These are phyloP conservation scores for Candida peoriensis DNA, from an alignment of 805 yeast species.

Conservation along the genomic window DNA sequence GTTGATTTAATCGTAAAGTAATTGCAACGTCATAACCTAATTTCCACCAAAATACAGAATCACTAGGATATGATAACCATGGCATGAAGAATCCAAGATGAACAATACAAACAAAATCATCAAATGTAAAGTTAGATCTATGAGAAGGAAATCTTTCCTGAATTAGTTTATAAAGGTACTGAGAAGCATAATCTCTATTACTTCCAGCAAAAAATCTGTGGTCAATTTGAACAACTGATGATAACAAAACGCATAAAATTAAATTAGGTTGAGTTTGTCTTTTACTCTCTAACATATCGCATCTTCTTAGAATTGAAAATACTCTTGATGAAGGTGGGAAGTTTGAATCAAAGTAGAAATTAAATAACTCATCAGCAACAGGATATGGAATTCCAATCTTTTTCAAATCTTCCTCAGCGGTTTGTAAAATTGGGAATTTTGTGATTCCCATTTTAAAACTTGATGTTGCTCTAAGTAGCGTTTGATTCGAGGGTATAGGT, in stretches of 20 bases:
- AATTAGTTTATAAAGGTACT: slow-evolving; percentile 14
- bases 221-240: slow-evolving; percentile 19
- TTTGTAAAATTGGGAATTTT: slow-evolving; percentile 10
- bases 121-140: slow-evolving; percentile 11
- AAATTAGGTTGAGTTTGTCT: slow-evolving; percentile 17
- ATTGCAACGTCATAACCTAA: slow-evolving; percentile 13
- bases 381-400: slow-evolving; percentile 13
- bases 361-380: slow-evolving; percentile 21
- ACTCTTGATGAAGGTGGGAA: slow-evolving; percentile 18
- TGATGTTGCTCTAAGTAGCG: slow-evolving; percentile 1
- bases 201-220: slow-evolving; percentile 20
- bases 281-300: slow-evolving; percentile 12
- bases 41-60: slow-evolving; percentile 23
- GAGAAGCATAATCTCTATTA: slow-evolving; percentile 15
- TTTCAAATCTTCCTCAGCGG: slow-evolving; percentile 8
- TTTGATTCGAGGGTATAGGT: slow-evolving; percentile 4
- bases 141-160: slow-evolving; percentile 12
- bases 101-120: slow-evolving; percentile 16
- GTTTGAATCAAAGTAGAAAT: slow-evolving; percentile 16
- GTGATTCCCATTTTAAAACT: slow-evolving; percentile 10
- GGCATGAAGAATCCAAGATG: slow-evolving; percentile 23
- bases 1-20: slow-evolving; percentile 6
- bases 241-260: slow-evolving; percentile 14
- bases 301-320: slow-evolving; percentile 18
- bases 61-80: slow-evolving; percentile 21